Evolutionary conservation across 192 early-diverging fungal genomes (phyloP).

Genomic region (Backusella tarrabulga): DNA sequence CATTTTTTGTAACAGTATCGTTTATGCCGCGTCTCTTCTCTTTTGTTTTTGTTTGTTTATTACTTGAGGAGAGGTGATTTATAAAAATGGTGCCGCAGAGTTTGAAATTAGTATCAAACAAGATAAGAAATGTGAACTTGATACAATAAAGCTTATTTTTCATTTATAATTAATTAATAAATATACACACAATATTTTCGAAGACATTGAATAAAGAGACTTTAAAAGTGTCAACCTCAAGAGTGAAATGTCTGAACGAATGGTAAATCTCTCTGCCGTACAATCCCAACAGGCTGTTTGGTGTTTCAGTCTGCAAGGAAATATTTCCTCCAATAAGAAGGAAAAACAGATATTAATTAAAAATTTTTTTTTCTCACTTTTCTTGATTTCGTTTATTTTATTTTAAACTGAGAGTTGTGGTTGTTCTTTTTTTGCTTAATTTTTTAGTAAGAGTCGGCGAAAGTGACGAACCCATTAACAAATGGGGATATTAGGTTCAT

Average conservation of each 20-base stretch:
- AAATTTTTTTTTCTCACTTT: too few species aligned
- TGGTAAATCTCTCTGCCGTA: conserved; percentile 12
- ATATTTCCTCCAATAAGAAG: conserved; percentile 13
- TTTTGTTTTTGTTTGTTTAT: too few species aligned
- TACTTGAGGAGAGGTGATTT: too few species aligned
- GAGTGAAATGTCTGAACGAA: background rate
- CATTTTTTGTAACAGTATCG: background rate
- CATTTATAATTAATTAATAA: background rate
- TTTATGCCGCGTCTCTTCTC: too few species aligned
- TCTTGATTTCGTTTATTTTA: background rate
- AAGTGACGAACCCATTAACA: too few species aligned
- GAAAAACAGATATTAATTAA: conserved; percentile 9
- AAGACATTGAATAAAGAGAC: background rate
- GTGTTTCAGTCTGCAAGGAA: conserved; percentile 1
- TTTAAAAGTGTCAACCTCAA: background rate
- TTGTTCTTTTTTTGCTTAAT: too few species aligned
- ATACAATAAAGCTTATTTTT: background rate
- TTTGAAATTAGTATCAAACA: too few species aligned
- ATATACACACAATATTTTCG: background rate
- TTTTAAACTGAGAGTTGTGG: background rate
- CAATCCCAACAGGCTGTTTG: conserved; percentile 8
- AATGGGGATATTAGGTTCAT: too few species aligned
- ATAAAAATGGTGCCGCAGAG: too few species aligned
- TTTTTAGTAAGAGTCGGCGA: too few species aligned
- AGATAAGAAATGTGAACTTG: too few species aligned